Evolutionary conservation across 176 grass and related monocot species (phyloP).

Genomic region (Metroxylon sagu): DNA sequence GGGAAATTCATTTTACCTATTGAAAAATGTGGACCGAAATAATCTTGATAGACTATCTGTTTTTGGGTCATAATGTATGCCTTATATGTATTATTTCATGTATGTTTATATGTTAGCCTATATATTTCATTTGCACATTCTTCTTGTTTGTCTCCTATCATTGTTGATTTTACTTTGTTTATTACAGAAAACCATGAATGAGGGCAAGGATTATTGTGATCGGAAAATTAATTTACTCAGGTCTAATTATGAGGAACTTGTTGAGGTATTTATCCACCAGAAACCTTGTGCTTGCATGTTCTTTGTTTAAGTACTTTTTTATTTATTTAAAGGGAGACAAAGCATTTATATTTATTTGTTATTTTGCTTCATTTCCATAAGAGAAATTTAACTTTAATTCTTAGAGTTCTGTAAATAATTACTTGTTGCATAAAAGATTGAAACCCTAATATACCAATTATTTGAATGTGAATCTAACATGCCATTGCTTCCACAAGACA

Average conservation of each 20-base stretch:
- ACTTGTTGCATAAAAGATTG: too few relatives aligned
- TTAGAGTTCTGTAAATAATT: too few relatives aligned
- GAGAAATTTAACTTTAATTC: too few relatives aligned
- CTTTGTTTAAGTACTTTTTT: neutral
- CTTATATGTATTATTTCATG: too few relatives aligned
- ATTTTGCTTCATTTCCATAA: too few relatives aligned
- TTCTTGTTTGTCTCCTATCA: conserved; percentile 10
- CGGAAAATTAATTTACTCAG: conserved; percentile 83
- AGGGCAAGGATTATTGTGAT: conserved; percentile 94
- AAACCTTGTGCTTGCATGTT: neutral
- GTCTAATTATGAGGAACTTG: conserved; percentile 82
- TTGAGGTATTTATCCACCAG: conserved; percentile 47
- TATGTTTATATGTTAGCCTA: neutral
- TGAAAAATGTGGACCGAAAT: too few relatives aligned
- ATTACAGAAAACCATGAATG: conserved; percentile 73
- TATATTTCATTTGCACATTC: neutral
- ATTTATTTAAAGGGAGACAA: too few relatives aligned
- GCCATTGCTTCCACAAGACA: neutral
- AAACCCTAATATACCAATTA: neutral
- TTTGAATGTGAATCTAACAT: neutral
- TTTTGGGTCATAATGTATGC: too few relatives aligned
- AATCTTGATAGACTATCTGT: too few relatives aligned
- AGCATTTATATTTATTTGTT: too few relatives aligned
- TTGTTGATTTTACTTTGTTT: neutral
- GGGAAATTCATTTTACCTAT: too few relatives aligned